Evolutionary conservation across 1,284 basidiomycete species (phyloP).

Genomic region (Stereum hirsutum): DNA sequence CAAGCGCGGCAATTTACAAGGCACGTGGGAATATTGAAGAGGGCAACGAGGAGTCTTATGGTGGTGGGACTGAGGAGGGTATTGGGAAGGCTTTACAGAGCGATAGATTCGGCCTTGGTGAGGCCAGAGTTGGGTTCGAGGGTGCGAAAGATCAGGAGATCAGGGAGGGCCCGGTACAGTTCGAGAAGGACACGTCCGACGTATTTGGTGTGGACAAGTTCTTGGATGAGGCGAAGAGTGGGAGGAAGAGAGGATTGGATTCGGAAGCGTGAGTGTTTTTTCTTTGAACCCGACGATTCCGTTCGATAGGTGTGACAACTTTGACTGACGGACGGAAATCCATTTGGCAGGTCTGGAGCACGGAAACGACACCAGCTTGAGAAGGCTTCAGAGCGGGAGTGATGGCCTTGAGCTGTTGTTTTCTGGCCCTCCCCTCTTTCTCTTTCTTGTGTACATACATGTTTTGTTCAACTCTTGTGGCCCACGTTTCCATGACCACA

Average conservation of each 20-base stretch:
- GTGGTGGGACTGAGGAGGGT: slow-evolving; percentile 91
- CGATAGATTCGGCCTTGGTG: slow-evolving; percentile 92
- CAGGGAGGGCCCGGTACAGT: slow-evolving; percentile 93
- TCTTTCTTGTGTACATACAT: slow-evolving; percentile 4
- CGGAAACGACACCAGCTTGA: slow-evolving; percentile 2
- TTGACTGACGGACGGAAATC: too few species aligned
- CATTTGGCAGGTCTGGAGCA: background rate
- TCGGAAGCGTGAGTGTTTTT: slow-evolving; percentile 51
- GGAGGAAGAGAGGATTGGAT: slow-evolving; percentile 84
- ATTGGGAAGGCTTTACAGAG: slow-evolving; percentile 86
- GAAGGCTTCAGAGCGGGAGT: background rate
- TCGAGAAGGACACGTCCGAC: slow-evolving; percentile 95
- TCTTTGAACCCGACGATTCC: too few species aligned
- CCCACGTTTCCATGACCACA: too few species aligned
- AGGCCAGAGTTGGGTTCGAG: slow-evolving; percentile 80
- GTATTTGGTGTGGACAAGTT: slow-evolving; percentile 99
- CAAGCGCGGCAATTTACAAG: slow-evolving; percentile 97
- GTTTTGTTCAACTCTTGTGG: too few species aligned
- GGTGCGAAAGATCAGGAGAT: slow-evolving; percentile 79
- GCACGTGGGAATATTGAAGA: slow-evolving; percentile 78
- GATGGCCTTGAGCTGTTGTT: background rate
- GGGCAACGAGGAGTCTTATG: slow-evolving; percentile 84
- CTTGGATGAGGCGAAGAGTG: slow-evolving; percentile 93
- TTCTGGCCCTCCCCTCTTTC: slow-evolving; percentile 10
- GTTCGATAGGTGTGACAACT: too few species aligned